Conservation (phyloP, 129 eudicot species). For the Arctium lappa region DNA sequence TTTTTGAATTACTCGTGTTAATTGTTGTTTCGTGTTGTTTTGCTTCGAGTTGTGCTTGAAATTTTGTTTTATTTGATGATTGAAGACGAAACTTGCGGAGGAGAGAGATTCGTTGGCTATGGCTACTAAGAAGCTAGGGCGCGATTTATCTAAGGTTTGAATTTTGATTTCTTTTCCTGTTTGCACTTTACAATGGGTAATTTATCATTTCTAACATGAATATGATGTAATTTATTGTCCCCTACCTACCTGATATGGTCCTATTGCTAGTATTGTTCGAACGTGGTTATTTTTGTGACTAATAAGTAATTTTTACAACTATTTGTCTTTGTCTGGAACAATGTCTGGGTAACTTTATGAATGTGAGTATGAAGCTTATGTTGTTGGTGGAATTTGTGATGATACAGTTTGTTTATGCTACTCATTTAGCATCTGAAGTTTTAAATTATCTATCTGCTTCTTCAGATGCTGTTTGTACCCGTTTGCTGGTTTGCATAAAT, state of each 20-base stretch:
- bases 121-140: constrained; percentile 75
- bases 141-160: constrained; percentile 80
- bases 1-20: background rate
- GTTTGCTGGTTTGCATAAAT: background rate
- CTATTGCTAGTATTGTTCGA: background rate
- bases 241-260: background rate
- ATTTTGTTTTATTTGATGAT: constrained; percentile 2
- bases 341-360: background rate
- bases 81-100: constrained; percentile 67
- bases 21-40: background rate
- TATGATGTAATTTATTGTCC: background rate
- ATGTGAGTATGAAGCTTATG: background rate
- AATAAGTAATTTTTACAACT: background rate
- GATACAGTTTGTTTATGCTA: constrained; percentile 4
- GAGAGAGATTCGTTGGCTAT: constrained; percentile 77
- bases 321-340: background rate
- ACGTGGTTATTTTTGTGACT: background rate
- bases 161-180: background rate
- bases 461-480: background rate
- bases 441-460: background rate
- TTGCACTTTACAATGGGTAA: background rate
- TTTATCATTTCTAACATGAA: background rate
- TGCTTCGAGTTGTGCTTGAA: background rate
- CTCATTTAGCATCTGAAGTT: background rate
- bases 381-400: constrained; percentile 2